Evolutionary conservation across 2,329 filamentous ascomycete species (phyloP).

Genomic region (Scedosporium apiospermum): DNA sequence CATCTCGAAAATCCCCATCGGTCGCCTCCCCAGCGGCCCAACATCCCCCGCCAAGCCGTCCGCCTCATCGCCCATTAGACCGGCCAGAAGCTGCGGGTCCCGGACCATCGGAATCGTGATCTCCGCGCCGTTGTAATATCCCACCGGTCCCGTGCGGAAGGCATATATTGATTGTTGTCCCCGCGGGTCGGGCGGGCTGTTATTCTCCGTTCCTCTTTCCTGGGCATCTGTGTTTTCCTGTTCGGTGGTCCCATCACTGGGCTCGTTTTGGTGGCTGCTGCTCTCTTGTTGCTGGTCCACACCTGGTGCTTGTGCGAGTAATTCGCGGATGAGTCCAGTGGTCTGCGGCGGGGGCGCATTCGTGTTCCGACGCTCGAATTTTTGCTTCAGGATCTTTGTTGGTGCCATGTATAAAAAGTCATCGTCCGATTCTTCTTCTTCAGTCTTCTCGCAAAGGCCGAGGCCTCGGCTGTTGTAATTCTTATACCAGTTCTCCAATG

Average conservation of each 20-base stretch:
- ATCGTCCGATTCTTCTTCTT: not conserved
- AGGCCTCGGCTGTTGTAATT: not conserved
- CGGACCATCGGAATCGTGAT: not conserved
- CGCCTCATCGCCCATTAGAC: not conserved
- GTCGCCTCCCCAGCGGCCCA: too few relatives aligned
- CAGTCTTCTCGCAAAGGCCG: not conserved
- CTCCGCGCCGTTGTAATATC: not conserved
- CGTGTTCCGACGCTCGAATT: not conserved
- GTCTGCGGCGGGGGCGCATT: not conserved
- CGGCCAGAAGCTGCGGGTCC: not conserved
- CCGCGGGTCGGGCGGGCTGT: too few relatives aligned
- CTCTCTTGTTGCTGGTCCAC: too few relatives aligned
- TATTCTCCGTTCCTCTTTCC: too few relatives aligned
- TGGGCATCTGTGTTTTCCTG: too few relatives aligned
- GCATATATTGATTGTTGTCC: too few relatives aligned
- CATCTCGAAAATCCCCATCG: too few relatives aligned
- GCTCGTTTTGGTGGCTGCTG: too few relatives aligned
- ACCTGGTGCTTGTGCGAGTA: too few relatives aligned
- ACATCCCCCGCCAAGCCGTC: too few relatives aligned
- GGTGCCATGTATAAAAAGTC: not conserved
- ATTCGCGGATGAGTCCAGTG: too few relatives aligned
- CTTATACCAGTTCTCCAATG: not conserved
- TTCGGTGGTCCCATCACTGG: too few relatives aligned
- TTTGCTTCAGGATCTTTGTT: not conserved
- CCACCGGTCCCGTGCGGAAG: not conserved